Conservation (phyloP, 257 asterid genomes). For the Echites panduratus region DNA sequence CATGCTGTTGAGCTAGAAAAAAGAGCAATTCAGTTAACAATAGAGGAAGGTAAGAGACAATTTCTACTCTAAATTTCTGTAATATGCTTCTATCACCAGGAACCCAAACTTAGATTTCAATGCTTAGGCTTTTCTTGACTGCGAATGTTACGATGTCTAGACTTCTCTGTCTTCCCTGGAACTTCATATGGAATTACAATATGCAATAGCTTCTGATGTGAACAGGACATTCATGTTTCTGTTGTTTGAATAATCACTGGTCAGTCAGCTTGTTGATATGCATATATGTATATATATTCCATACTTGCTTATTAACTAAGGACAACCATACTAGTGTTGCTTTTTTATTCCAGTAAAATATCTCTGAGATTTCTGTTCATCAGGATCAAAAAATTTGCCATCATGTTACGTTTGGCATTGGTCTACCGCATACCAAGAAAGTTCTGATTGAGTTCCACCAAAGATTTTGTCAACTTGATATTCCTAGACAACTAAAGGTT, state of each 20-base stretch:
- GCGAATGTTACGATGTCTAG: background rate
- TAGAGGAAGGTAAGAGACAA: slow-evolving; percentile 61
- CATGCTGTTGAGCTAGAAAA: slow-evolving; percentile 77
- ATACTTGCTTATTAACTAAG: background rate
- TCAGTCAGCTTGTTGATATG: too few species aligned
- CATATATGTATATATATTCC: background rate
- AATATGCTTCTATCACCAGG: background rate
- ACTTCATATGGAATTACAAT: background rate
- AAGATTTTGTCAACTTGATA: background rate
- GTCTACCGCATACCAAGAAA: background rate
- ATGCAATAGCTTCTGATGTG: background rate
- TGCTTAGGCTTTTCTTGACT: slow-evolving; percentile 3
- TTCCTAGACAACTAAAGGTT: background rate
- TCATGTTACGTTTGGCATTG: background rate
- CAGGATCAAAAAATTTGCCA: background rate
- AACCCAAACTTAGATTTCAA: background rate
- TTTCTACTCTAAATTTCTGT: background rate
- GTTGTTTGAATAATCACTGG: background rate
- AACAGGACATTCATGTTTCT: background rate
- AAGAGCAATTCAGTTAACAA: slow-evolving; percentile 54
- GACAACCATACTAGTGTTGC: background rate
- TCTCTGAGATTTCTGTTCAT: background rate
- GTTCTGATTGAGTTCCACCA: background rate
- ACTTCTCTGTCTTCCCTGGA: background rate
- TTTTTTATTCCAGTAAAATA: slow-evolving; percentile 1